Conservation (phyloP, 1,284 basidiomycete genomes). For the Ganoderma resinaceum region DNA sequence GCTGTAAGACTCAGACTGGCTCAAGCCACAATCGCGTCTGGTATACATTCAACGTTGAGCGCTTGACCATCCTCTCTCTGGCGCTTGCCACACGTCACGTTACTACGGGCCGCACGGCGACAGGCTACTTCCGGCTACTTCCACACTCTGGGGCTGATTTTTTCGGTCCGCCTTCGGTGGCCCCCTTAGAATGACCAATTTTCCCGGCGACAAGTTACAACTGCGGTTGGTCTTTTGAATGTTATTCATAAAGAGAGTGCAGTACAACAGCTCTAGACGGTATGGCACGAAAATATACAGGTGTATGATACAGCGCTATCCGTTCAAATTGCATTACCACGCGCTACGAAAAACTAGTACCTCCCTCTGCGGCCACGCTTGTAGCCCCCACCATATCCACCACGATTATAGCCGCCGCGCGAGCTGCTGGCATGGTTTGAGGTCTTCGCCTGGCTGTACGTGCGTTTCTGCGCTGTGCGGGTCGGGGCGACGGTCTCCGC, state of each 20-base stretch:
- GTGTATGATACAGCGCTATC: conserved; percentile 16
- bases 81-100: too few relatives aligned
- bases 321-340: background rate
- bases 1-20: background rate
- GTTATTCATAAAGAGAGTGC: background rate
- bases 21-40: conserved; percentile 16
- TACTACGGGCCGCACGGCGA: too few relatives aligned
- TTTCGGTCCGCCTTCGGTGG: too few relatives aligned
- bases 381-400: conserved; percentile 15
- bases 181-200: too few relatives aligned
- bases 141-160: too few relatives aligned
- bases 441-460: conserved; percentile 31
- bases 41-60: conserved; percentile 8
- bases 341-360: conserved; percentile 6
- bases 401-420: conserved; percentile 21
- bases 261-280: background rate
- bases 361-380: conserved; percentile 26
- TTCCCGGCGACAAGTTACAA: background rate
- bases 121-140: too few relatives aligned
- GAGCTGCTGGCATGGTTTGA: conserved; percentile 11
- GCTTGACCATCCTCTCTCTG: too few relatives aligned
- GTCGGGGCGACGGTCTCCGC: conserved; percentile 17
- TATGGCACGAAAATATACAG: conserved; percentile 9
- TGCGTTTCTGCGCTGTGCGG: conserved; percentile 37
- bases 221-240: background rate